Evolutionary conservation across 208 protist species (phyloP).

Genomic region (Acanthamoeba royreba): DNA sequence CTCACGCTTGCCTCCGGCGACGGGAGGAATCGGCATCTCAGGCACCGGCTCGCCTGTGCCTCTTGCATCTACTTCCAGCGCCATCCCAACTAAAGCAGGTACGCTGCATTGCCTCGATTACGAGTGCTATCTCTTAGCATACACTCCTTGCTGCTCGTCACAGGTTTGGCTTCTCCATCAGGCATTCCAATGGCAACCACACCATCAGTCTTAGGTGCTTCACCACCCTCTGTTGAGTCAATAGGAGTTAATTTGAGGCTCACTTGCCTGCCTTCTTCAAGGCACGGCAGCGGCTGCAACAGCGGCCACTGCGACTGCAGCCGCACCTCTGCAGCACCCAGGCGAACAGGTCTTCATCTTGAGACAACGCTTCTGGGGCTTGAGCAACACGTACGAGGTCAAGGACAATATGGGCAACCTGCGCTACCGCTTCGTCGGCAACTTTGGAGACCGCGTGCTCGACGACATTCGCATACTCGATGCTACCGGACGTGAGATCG

Average conservation of each 20-base stretch:
- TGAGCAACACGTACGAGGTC: background rate
- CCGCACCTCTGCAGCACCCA: background rate
- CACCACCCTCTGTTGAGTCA: too few species aligned
- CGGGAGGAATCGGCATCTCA: background rate
- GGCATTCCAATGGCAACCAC: background rate
- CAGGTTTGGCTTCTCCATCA: background rate
- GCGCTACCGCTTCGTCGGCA: background rate
- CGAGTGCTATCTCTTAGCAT: too few species aligned
- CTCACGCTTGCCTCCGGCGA: background rate
- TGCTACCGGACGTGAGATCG: background rate
- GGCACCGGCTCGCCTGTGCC: background rate
- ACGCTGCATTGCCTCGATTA: too few species aligned
- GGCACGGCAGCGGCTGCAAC: background rate
- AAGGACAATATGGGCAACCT: background rate
- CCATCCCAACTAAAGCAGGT: too few species aligned
- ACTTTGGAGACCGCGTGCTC: background rate
- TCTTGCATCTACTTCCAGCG: too few species aligned
- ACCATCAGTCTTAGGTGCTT: background rate
- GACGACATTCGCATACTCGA: background rate
- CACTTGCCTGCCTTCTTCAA: too few species aligned
- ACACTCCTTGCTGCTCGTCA: too few species aligned
- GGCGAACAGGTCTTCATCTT: background rate
- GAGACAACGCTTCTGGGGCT: background rate
- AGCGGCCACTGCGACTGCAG: too few species aligned
- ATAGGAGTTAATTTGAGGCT: too few species aligned